Conservation (phyloP, 306 rosid genomes). For the Gastrolobium bilobum region DNA sequence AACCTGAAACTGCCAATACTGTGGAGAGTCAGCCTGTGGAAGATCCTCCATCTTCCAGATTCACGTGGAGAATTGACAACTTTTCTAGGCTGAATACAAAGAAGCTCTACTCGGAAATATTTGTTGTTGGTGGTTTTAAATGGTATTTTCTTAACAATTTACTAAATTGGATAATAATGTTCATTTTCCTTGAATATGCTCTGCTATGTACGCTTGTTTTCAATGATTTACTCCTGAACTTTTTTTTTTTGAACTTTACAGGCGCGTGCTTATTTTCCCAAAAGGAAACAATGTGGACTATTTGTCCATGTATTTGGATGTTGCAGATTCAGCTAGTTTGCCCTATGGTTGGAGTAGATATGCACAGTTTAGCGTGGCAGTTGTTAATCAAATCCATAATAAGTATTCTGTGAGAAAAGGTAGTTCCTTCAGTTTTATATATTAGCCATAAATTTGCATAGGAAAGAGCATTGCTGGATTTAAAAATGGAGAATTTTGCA, state of each 20-base stretch:
- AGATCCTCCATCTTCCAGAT: conserved; percentile 55
- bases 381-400: conserved; percentile 77
- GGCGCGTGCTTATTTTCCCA: conserved; percentile 91
- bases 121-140: conserved; percentile 58
- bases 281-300: conserved; percentile 97
- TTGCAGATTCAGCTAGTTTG: conserved; percentile 78
- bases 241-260: conserved; percentile 45
- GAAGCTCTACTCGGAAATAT: conserved; percentile 57
- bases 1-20: conserved; percentile 53
- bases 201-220: neutral
- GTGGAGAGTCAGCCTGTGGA: conserved; percentile 60
- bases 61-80: conserved; percentile 62
- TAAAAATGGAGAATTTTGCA: conserved; percentile 19
- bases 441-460: conserved; percentile 16
- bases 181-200: conserved; percentile 5
- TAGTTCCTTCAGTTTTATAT: conserved; percentile 49
- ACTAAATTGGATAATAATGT: neutral
- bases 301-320: conserved; percentile 96
- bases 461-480: conserved; percentile 37
- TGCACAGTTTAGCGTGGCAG: conserved; percentile 90
- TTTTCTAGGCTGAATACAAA: conserved; percentile 57
- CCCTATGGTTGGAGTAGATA: conserved; percentile 98
- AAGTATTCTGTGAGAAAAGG: conserved; percentile 87
- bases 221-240: conserved; percentile 16
- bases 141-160: conserved; percentile 51